Conservation (phyloP, 192 early-diverging fungal genomes). For the Hyaloraphidium curvatum region DNA sequence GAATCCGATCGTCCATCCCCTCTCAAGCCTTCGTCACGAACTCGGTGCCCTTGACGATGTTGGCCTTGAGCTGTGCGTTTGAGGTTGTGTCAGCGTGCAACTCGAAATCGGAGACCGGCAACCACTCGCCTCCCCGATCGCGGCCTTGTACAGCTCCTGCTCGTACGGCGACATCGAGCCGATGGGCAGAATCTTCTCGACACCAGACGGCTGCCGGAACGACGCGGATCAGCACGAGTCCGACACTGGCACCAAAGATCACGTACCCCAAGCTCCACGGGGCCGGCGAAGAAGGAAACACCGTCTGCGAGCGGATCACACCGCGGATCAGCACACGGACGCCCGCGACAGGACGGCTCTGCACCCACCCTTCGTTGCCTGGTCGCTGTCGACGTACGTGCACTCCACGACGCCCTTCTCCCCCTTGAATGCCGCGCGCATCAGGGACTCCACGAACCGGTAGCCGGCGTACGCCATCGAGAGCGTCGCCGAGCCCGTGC, state of each 20-base stretch:
- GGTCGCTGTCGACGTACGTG: slow-evolving; percentile 29
- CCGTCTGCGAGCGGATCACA: no score
- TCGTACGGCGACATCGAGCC: slow-evolving; percentile 27
- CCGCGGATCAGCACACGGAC: no score
- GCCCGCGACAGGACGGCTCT: no score
- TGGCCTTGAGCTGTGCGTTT: slow-evolving; percentile 36
- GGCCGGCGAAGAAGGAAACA: slow-evolving; percentile 35
- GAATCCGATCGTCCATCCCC: no score
- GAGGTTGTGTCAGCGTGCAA: no score
- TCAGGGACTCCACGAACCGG: slow-evolving; percentile 30
- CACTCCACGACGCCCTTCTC: slow-evolving; percentile 38
- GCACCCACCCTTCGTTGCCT: slow-evolving; percentile 17
- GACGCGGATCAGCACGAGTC: background rate
- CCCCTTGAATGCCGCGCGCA: slow-evolving; percentile 25
- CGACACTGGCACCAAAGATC: background rate
- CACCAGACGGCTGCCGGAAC: slow-evolving; percentile 22
- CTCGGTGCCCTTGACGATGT: slow-evolving; percentile 38
- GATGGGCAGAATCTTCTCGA: slow-evolving; percentile 29
- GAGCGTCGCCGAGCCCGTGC: slow-evolving; percentile 36
- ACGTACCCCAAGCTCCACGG: slow-evolving; percentile 34
- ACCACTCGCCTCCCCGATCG: no score
- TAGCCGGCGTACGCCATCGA: slow-evolving; percentile 44
- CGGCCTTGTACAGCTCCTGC: slow-evolving; percentile 30
- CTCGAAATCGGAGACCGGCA: no score
- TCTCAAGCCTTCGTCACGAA: no score